These are phyloP conservation scores for Macroventuria anomochaeta DNA, from an alignment of 2,329 filamentous ascomycete genomes.

Conservation along the genomic window DNA sequence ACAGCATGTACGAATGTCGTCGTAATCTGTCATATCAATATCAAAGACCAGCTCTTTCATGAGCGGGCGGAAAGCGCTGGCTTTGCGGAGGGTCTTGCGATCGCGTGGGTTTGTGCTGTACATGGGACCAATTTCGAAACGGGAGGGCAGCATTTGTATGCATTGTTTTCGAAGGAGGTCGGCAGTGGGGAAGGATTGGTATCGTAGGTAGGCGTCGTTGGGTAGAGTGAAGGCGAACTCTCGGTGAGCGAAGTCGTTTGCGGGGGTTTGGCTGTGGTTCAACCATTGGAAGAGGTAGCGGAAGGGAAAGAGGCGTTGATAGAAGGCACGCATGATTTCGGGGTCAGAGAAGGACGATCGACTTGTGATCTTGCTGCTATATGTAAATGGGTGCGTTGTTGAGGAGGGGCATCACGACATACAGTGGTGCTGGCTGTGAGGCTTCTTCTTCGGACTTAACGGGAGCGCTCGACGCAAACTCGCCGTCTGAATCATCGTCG, in stretches of 20 bases:
- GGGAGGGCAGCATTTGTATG: slow-evolving; percentile 82
- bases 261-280: slow-evolving; percentile 87
- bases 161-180: slow-evolving; percentile 89
- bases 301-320: slow-evolving; percentile 94
- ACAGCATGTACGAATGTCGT: slow-evolving; percentile 95
- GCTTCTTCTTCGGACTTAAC: slow-evolving; percentile 52
- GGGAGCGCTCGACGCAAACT: slow-evolving; percentile 63
- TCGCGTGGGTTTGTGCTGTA: slow-evolving; percentile 94
- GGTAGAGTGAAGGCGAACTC: slow-evolving; percentile 97
- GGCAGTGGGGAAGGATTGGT: slow-evolving; percentile 77
- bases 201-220: slow-evolving; percentile 90
- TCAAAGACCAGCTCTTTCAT: slow-evolving; percentile 97
- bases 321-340: slow-evolving; percentile 90
- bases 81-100: slow-evolving; percentile 83
- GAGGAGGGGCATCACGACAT: slow-evolving; percentile 20
- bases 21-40: slow-evolving; percentile 99
- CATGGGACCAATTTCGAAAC: slow-evolving; percentile 98
- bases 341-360: slow-evolving; percentile 67
- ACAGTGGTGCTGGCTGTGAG: slow-evolving; percentile 50
- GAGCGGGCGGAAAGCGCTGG: slow-evolving; percentile 81
- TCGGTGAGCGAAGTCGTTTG: slow-evolving; percentile 86
- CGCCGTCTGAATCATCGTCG: slow-evolving; percentile 63
- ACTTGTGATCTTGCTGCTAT: slow-evolving; percentile 46
- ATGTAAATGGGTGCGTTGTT: slow-evolving; percentile 25
- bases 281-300: slow-evolving; percentile 96